Base-by-base conservation (phyloP, 805 yeast species). In the Clavispora carvajalis region DNA sequence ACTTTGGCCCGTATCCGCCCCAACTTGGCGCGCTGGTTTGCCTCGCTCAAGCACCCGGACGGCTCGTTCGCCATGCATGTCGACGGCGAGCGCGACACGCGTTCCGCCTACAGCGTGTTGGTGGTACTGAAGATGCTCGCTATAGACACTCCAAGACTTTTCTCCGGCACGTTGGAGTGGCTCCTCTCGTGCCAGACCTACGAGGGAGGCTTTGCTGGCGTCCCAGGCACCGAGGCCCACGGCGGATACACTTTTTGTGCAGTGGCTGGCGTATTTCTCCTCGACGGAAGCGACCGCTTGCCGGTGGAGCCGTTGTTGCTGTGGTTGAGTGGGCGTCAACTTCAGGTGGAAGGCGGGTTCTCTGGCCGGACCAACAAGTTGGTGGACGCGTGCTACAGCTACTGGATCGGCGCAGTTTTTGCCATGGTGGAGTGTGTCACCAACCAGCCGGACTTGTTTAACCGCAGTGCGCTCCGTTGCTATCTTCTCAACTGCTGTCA, bases 241-340 rank as follows among this genome's bases (percentile, higher is more conserved):
- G 99, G 97, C 2, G 99, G 99, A 1, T 95, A 93, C 58, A 79
- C 98, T 0, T 93, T 78, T 59, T 93, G 99, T 66, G 95, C 91
- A 0, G 67, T 85, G 17, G 68, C 70, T 4, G 33, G 95, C 83
- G 34, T 75, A 79, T 37, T 64, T 78, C 43, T 74, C 71, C 45
- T 69, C 71, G 16, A 36, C 19, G 45, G 73, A 7, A 39, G 41
- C 5, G 59, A 64, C 37, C 47, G 60, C 16, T 59, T 77, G 2
- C 65, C 86, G 53, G 42, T 85, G 2, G 77, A 69, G 0, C 49
- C 45, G 2, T 63, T 89, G 17, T 46, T 78, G 2, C 57, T 70
- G 39, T 93, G 99, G 99, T 69, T 80, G 3, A 71, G 71, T 9
- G 64, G 73, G 17, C 74, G 95, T 30, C 99, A 93, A 58, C 67